Evolutionary conservation across 2,329 filamentous ascomycete species (phyloP).

Genomic region (Tolypocladium tundrense): DNA sequence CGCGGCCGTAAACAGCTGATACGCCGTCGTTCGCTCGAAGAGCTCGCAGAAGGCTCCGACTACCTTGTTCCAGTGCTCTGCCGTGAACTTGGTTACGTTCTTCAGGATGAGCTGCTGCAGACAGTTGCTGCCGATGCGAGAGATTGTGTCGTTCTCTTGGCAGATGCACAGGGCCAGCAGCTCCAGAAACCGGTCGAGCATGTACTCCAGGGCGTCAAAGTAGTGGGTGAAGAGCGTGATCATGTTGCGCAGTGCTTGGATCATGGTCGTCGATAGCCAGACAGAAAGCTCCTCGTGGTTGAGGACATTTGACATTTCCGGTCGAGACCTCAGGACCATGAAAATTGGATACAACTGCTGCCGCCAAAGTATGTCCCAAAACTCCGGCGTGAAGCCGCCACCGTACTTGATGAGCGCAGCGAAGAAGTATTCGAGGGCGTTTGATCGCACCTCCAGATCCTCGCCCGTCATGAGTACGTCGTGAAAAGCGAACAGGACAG

Average conservation of each 20-base stretch:
- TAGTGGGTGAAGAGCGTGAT: slow-evolving; percentile 98
- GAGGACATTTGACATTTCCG: slow-evolving; percentile 89
- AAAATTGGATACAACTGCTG: slow-evolving; percentile 98
- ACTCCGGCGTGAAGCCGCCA: slow-evolving; percentile 81
- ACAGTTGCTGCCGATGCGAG: slow-evolving; percentile 95
- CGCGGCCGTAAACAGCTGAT: slow-evolving; percentile 86
- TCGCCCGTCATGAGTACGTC: slow-evolving; percentile 99
- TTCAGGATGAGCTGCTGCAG: slow-evolving; percentile 92
- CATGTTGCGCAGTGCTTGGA: slow-evolving; percentile 95
- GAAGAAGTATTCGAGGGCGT: slow-evolving; percentile 92
- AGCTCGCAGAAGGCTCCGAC: slow-evolving; percentile 93
- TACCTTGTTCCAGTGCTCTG: slow-evolving; percentile 86
- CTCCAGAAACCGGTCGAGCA: slow-evolving; percentile 96
- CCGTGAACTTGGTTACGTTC: slow-evolving; percentile 85
- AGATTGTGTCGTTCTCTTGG: slow-evolving; percentile 98
- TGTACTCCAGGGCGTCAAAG: slow-evolving; percentile 90
- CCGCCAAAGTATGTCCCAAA: slow-evolving; percentile 98
- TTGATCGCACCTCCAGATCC: slow-evolving; percentile 87
- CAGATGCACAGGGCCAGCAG: slow-evolving; percentile 92
- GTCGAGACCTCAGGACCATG: slow-evolving; percentile 91
- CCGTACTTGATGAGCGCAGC: slow-evolving; percentile 86
- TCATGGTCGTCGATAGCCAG: slow-evolving; percentile 99
- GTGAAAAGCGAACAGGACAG: slow-evolving; percentile 94
- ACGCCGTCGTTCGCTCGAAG: slow-evolving; percentile 88
- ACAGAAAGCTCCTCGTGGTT: slow-evolving; percentile 97